Base-by-base conservation (phyloP, 306 rosid genomes). In the Pterocarpus macrocarpus region DNA sequence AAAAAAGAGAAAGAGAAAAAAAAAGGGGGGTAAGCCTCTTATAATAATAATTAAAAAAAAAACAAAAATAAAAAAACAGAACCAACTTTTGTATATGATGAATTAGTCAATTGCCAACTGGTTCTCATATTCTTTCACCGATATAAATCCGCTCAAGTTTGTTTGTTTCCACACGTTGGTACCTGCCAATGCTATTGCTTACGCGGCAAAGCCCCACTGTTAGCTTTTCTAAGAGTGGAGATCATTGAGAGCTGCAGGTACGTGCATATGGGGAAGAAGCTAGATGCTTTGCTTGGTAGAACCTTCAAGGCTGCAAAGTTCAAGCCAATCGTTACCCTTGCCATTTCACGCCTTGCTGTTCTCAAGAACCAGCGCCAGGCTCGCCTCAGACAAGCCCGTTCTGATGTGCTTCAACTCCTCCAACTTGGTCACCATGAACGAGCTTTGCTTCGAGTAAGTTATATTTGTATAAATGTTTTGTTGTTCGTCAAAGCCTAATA, bases 351-450 rank as follows among this genome's bases (percentile, higher is more conserved):
- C 78, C 88, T 95, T 1, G 83, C 87, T 11, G 85, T 95, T 5
- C 88, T 95, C 62, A 89, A 87, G 41, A 90, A 87, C 85, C 97
- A 90, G 73, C 91, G 97, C 47, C 86, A 89, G 45, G 84, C 78
- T 13, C 90, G 86, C 71, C 81, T 79, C 71, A 77, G 83, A 35
- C 92, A 85, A 2, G 86, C 94, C 17, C 90, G 91, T 59, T 88
- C 95, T 32, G 98, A 92, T 56, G 95, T 88, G 8, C 71, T 91
- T 63, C 87, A 92, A 88, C 94, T 95, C 69, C 94, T 95, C 16
- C 90, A 89, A 69, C 91, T 80, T 2, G 94, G 90, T 53, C 88
- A 83, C 64, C 98, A 91, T 47, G 91, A 95, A 9, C 89, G 97
- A 22, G 97, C 97, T 56, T 85, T 93, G 53, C 87, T 92, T 84